Percentiles rank a stretch among this genome's conserved stretches.
Evolutionary conservation across 495 filamentous ascomycete species (phyloP).

Genomic region (Penicillium samsonianum): DNA sequence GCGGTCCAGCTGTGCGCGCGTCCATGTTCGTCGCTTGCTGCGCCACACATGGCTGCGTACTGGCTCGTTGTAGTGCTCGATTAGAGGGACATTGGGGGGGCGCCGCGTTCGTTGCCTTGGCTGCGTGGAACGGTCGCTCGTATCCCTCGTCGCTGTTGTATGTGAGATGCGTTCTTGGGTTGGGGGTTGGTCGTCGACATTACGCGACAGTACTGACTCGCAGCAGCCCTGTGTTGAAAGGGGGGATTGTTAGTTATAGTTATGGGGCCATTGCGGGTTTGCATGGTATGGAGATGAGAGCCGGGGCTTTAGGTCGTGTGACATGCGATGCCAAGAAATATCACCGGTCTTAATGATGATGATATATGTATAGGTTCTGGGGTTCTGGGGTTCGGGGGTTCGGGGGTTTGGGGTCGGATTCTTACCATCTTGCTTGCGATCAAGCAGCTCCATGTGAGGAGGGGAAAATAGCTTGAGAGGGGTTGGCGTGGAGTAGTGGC

Average conservation of each 20-base stretch:
- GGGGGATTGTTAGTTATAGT: slow-evolving; percentile 9
- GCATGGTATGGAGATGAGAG: not conserved
- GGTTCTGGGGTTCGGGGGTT: not conserved
- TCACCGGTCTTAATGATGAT: not conserved
- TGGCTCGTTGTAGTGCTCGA: slow-evolving; percentile 53
- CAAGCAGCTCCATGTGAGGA: slow-evolving; percentile 21
- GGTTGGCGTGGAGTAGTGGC: slow-evolving; percentile 3
- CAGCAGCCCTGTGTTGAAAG: slow-evolving; percentile 41
- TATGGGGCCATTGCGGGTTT: not conserved
- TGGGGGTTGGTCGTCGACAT: slow-evolving; percentile 23
- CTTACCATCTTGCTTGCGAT: slow-evolving; percentile 35
- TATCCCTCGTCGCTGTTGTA: slow-evolving; percentile 21
- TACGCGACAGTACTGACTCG: slow-evolving; percentile 41
- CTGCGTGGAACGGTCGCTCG: slow-evolving; percentile 11
- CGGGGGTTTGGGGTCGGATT: not conserved
- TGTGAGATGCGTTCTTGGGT: slow-evolving; percentile 16
- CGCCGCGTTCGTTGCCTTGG: slow-evolving; percentile 20
- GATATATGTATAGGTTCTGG: not conserved
- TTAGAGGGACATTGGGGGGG: slow-evolving; percentile 31
- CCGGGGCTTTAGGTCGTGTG: slow-evolving; percentile 8
- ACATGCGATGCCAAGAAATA: slow-evolving; percentile 6
- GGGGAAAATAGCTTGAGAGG: slow-evolving; percentile 13
- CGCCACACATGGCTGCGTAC: slow-evolving; percentile 53
- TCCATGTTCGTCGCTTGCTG: slow-evolving; percentile 55
- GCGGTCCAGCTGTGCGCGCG: slow-evolving; percentile 46